Conservation (phyloP, 2,329 filamentous ascomycete species). For the Colletotrichum sp. region DNA sequence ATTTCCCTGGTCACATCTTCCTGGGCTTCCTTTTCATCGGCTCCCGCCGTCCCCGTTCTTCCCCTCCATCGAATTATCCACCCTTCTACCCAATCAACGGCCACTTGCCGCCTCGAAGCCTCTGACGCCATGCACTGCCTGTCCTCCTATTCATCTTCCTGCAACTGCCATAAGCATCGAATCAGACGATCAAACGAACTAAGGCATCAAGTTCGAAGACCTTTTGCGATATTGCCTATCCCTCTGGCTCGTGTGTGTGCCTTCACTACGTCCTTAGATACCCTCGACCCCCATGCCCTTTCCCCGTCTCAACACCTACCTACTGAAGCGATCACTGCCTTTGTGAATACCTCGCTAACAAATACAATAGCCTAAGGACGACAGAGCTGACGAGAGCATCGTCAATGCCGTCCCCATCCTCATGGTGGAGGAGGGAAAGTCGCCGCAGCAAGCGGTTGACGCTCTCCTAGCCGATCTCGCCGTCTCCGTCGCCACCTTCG, state of each 20-base stretch:
- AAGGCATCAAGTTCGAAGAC: neutral
- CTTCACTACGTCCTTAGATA: neutral
- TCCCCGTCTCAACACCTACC: neutral
- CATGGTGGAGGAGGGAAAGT: conserved; percentile 23
- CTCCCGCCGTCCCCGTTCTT: neutral
- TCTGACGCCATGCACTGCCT: neutral
- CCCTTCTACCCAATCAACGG: neutral
- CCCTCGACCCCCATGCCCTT: neutral
- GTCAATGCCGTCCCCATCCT: conserved; percentile 33
- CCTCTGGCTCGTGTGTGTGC: neutral
- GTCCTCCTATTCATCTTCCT: neutral
- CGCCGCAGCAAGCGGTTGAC: conserved; percentile 17
- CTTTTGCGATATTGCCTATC: neutral
- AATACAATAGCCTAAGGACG: neutral
- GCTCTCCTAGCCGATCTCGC: conserved; percentile 25
- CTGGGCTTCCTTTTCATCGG: neutral
- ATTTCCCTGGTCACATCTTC: neutral
- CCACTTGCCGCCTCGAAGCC: neutral
- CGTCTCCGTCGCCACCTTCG: conserved; percentile 26
- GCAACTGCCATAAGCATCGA: neutral
- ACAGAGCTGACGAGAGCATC: conserved; percentile 24
- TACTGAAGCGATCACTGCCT: neutral
- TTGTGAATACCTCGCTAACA: neutral
- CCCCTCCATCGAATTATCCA: neutral
- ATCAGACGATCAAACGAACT: neutral